These are phyloP conservation scores for Arachnomyces sp. DNA, from an alignment of 2,329 filamentous ascomycete species.

Conservation along the genomic window DNA sequence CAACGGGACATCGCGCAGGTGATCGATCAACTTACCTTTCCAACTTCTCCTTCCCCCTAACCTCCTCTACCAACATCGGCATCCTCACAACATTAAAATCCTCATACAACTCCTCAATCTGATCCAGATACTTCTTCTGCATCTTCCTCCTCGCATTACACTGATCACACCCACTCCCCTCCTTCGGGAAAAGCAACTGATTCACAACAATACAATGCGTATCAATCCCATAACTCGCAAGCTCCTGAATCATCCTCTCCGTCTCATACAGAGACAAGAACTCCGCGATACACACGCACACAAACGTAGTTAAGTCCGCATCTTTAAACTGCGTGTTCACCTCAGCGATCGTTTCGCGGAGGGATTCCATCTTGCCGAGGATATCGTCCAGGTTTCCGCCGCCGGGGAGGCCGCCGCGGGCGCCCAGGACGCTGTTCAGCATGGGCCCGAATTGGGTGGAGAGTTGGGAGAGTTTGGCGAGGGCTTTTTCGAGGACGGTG, in stretches of 20 bases:
- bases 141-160: constrained; percentile 92
- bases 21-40: constrained; percentile 56
- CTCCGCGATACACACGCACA: constrained; percentile 96
- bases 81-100: constrained; percentile 99
- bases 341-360: constrained; percentile 87
- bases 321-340: constrained; percentile 99
- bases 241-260: constrained; percentile 98
- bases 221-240: constrained; percentile 87
- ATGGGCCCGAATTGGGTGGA: constrained; percentile 92
- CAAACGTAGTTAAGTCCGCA: constrained; percentile 87
- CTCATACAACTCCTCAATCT: constrained; percentile 97
- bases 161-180: constrained; percentile 80
- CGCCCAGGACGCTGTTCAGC: constrained; percentile 84
- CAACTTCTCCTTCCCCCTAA: constrained; percentile 86
- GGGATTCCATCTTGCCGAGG: constrained; percentile 85
- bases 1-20: not conserved
- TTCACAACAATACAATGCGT: constrained; percentile 98
- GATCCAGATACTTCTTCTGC: constrained; percentile 98
- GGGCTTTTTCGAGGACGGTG: constrained; percentile 92
- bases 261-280: constrained; percentile 97
- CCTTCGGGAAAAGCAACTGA: constrained; percentile 86
- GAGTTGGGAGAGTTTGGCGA: constrained; percentile 93
- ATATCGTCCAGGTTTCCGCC: constrained; percentile 90
- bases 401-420: constrained; percentile 68
- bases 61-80: constrained; percentile 91